Conservation (phyloP, 768 basidiomycete genomes). For the Macrolepiota dolichaula region DNA sequence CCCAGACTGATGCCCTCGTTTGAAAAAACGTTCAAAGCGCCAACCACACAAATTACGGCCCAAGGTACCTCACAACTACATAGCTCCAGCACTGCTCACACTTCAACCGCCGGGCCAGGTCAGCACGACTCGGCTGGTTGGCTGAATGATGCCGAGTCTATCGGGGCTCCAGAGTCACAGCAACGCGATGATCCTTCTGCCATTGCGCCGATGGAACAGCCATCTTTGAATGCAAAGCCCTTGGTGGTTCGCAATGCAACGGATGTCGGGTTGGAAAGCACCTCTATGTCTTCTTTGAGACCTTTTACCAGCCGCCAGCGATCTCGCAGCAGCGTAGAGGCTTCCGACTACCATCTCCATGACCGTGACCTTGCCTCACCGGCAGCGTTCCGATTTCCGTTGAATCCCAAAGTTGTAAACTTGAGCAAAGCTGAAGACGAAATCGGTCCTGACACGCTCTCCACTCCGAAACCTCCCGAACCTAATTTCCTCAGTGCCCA, state of each 20-base stretch:
- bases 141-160: not conserved
- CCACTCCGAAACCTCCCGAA: not conserved
- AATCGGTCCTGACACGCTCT: not conserved
- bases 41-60: not conserved
- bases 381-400: slow-evolving; percentile 41
- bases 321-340: slow-evolving; percentile 12
- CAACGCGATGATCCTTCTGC: not conserved
- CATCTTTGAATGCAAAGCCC: not conserved
- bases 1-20: not conserved
- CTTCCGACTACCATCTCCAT: slow-evolving; percentile 20
- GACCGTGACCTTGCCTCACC: slow-evolving; percentile 30
- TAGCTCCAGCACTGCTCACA: not conserved
- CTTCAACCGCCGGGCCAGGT: not conserved
- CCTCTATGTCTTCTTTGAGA: not conserved
- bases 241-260: not conserved
- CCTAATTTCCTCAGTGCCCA: slow-evolving; percentile 34
- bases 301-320: slow-evolving; percentile 13
- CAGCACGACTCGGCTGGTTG: not conserved
- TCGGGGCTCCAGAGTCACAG: not conserved
- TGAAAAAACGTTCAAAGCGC: slow-evolving; percentile 3
- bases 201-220: not conserved
- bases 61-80: not conserved
- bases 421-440: not conserved
- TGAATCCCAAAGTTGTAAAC: slow-evolving; percentile 5
- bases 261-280: not conserved